These are phyloP conservation scores for Lactifluus subvellereus DNA, from an alignment of 768 basidiomycete species.

Conservation along the genomic window DNA sequence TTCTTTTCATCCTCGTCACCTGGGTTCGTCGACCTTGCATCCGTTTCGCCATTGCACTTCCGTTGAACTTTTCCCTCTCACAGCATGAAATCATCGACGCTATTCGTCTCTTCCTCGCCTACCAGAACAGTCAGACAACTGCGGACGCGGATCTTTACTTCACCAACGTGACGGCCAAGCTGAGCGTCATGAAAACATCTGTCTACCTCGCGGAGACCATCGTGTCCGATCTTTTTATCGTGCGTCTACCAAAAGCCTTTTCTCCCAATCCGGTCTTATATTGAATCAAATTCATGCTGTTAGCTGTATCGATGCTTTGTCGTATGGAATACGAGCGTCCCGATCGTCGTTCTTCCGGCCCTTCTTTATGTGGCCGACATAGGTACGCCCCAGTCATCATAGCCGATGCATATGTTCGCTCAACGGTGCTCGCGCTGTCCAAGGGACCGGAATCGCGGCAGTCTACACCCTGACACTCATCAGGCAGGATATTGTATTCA, in stretches of 20 bases:
- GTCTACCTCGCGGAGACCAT: conserved; percentile 17
- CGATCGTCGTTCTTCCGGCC: conserved; percentile 4
- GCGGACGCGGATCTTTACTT: conserved; percentile 3
- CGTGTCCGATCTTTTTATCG: conserved; percentile 22
- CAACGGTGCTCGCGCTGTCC: neutral
- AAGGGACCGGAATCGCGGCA: conserved; percentile 15
- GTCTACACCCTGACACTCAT: conserved; percentile 11
- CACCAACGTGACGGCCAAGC: neutral
- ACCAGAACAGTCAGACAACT: neutral
- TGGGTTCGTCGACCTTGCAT: conserved; percentile 5
- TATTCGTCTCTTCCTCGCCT: conserved; percentile 10
- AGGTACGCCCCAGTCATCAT: neutral
- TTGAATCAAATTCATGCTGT: neutral
- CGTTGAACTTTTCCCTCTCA: neutral
- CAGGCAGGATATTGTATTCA: neutral
- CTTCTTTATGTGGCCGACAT: conserved; percentile 19
- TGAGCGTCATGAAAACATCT: conserved; percentile 16
- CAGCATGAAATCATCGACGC: conserved; percentile 16
- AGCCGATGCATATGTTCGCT: neutral
- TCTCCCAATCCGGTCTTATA: neutral
- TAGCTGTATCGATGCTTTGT: conserved; percentile 23
- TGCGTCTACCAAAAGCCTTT: neutral
- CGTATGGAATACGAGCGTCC: conserved; percentile 17
- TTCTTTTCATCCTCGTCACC: conserved; percentile 16
- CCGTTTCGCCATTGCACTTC: too few relatives aligned